These are phyloP conservation scores for Botrytis deweyae DNA, from an alignment of 2,329 filamentous ascomycete genomes.

Conservation along the genomic window DNA sequence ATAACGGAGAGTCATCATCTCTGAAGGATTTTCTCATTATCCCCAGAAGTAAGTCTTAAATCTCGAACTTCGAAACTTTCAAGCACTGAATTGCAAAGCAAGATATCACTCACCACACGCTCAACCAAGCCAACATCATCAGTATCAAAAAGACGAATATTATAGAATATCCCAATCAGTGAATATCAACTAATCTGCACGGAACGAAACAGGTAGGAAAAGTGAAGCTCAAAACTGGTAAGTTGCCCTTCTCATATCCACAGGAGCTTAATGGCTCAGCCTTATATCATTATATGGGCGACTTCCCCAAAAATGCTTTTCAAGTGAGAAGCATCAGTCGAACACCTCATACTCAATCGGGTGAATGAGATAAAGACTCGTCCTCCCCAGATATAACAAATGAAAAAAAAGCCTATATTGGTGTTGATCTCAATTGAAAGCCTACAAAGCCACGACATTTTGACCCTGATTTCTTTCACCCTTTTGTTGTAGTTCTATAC, in stretches of 20 bases:
- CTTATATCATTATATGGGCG: neutral
- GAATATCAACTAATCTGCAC: neutral
- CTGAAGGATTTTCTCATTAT: neutral
- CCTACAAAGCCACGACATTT: neutral
- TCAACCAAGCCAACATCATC: neutral
- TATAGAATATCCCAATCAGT: neutral
- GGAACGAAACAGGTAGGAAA: neutral
- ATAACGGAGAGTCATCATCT: fast-evolving
- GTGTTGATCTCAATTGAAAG: neutral
- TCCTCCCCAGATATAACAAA: neutral
- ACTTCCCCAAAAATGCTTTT: neutral
- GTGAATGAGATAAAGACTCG: neutral
- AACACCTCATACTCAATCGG: neutral
- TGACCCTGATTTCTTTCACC: neutral
- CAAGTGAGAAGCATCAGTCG: neutral
- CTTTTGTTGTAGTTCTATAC: neutral
- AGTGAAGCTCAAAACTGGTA: neutral
- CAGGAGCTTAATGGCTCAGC: neutral
- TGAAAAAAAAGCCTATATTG: neutral
- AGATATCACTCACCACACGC: neutral
- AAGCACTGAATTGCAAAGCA: neutral
- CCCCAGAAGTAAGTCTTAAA: too few relatives aligned
- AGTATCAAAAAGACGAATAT: neutral
- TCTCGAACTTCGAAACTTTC: neutral
- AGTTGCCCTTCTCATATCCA: neutral